A percentile compares a stretch with the other conserved stretches of the same genome.
These are phyloP conservation scores for Fusarium praegraminearum DNA, from an alignment of 2,329 filamentous ascomycete species.

Conservation along the genomic window DNA sequence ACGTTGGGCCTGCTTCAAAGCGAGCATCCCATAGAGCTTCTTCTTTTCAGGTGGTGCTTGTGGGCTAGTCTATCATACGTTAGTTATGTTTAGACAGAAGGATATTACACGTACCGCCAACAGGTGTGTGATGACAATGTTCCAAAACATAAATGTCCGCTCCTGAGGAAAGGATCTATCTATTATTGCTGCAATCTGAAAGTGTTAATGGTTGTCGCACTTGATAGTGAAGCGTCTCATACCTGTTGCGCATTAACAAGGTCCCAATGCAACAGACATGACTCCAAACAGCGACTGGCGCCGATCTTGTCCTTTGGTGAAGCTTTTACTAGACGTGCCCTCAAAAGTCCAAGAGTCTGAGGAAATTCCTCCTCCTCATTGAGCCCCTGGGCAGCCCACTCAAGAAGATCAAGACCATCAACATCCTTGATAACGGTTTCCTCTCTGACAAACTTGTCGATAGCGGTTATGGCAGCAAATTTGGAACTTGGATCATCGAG, in stretches of 20 bases:
- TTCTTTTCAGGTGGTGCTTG: conserved; percentile 63
- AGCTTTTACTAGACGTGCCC: conserved; percentile 64
- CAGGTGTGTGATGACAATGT: conserved; percentile 65
- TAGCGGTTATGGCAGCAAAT: conserved; percentile 57
- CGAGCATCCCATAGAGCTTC: conserved; percentile 64
- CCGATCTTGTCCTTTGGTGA: conserved; percentile 60
- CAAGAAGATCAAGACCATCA: conserved; percentile 65
- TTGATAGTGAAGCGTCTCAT: conserved; percentile 15
- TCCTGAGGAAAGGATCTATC: conserved; percentile 65
- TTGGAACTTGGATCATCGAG: conserved; percentile 63
- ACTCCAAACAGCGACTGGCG: conserved; percentile 61
- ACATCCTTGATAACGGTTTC: conserved; percentile 61
- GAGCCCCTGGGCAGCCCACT: conserved; percentile 63
- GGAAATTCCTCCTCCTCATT: conserved; percentile 57
- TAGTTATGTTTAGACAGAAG: conserved; percentile 3
- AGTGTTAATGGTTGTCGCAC: conserved; percentile 10
- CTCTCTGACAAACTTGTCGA: conserved; percentile 62
- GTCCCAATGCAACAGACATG: conserved; percentile 67
- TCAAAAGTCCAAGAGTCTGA: conserved; percentile 63
- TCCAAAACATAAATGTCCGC: conserved; percentile 65
- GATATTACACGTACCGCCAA: conserved; percentile 60
- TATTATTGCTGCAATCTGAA: conserved; percentile 63
- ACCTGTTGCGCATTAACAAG: conserved; percentile 69
- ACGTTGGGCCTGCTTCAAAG: conserved; percentile 63
- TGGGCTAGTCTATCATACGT: conserved; percentile 55